phyloP scores from a whole-genome alignment of 2,329 filamentous ascomycete species.

The Pseudogymnoascus sp. region DNA sequence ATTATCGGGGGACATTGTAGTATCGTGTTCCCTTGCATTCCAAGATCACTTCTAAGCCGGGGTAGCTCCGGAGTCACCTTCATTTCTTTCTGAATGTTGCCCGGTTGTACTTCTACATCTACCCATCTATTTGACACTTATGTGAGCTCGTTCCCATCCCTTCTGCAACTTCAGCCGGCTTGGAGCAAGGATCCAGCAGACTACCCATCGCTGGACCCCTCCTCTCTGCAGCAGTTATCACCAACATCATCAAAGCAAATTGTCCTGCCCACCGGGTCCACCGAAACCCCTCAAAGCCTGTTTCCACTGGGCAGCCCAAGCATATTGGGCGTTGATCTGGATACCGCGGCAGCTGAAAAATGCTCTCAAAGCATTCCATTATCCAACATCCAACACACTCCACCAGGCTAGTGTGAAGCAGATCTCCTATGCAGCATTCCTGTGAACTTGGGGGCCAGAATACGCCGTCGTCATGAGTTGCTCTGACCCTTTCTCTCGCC shows the following conservation, averaged over 20 bases:
- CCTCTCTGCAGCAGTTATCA: background rate
- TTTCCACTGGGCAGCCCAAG: background rate
- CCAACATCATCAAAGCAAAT: background rate
- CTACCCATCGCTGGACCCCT: background rate
- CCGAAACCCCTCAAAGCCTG: background rate
- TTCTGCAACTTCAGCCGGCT: background rate
- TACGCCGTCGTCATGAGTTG: background rate
- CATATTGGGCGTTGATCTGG: background rate
- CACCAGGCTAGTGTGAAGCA: background rate
- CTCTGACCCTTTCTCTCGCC: background rate
- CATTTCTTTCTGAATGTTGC: slow-evolving; percentile 1
- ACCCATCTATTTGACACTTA: background rate
- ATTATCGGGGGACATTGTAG: background rate
- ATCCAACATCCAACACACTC: slow-evolving; percentile 7
- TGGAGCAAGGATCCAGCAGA: background rate
- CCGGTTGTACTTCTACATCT: background rate
- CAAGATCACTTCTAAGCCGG: background rate
- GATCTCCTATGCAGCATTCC: background rate
- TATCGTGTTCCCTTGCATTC: slow-evolving; percentile 2
- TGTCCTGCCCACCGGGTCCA: background rate
- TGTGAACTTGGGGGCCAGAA: background rate
- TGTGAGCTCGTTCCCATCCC: background rate
- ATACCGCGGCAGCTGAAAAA: background rate
- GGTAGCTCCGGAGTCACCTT: background rate
- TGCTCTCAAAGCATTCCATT: background rate